A percentile compares a stretch with the other conserved stretches of the same genome.
Conservation (phyloP, 1,284 basidiomycete genomes). For the Sporisorium scitamineum region DNA sequence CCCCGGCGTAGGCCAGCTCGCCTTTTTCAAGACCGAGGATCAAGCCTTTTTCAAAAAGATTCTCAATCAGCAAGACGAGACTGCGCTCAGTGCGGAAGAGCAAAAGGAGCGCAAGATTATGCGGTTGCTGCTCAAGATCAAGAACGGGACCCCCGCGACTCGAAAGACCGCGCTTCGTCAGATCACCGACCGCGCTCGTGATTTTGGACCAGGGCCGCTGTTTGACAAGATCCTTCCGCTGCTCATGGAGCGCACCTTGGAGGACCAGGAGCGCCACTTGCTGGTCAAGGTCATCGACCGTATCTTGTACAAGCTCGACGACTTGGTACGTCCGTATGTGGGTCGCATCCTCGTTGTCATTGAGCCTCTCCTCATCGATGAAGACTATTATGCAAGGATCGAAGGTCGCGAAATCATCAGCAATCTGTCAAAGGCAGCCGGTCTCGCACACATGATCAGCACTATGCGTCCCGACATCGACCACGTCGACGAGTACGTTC, state of each 20-base stretch:
- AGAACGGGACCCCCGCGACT: conserved; percentile 98
- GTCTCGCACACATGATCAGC: conserved; percentile 99
- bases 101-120: conserved; percentile 99
- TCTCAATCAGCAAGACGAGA: conserved; percentile 89
- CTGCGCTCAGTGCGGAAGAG: conserved; percentile 87
- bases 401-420: conserved; percentile 99
- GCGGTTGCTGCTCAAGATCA: conserved; percentile 99
- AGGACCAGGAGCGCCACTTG: conserved; percentile 98
- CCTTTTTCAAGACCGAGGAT: conserved; percentile 98
- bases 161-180: conserved; percentile 96
- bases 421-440: conserved; percentile 97
- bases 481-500: conserved; percentile 98
- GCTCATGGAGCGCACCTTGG: conserved; percentile 97
- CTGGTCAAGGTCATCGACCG: conserved; percentile 99
- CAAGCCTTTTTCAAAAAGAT: conserved; percentile 98
- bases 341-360: conserved; percentile 99
- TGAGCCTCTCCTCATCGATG: conserved; percentile 97
- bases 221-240: conserved; percentile 99
- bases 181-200: conserved; percentile 99
- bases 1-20: conserved; percentile 94
- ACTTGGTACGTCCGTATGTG: conserved; percentile 97
- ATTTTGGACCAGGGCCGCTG: conserved; percentile 97
- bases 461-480: conserved; percentile 99
- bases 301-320: conserved; percentile 98
- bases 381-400: conserved; percentile 99